Evolutionary conservation across 768 basidiomycete genomes (phyloP).

Genomic region (Cyclocybe cylindracea): DNA sequence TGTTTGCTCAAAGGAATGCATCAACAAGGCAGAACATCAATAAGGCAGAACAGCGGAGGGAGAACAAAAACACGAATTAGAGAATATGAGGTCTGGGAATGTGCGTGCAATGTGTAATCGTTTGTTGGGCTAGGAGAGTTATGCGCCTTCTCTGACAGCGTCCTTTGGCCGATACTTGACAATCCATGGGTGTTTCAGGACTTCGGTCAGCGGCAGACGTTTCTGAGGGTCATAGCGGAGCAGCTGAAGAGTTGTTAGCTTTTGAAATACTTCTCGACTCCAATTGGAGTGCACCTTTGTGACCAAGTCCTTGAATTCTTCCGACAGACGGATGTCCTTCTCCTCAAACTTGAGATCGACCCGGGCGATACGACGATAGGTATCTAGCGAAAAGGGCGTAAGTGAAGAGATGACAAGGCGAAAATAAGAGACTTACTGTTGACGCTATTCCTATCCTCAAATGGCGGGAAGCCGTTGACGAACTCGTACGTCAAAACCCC

Average conservation of each 20-base stretch:
- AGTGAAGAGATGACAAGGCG: background rate
- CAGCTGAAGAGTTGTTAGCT: slow-evolving; percentile 50
- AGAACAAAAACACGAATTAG: background rate
- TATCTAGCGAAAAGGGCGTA: slow-evolving; percentile 50
- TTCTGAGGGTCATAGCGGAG: slow-evolving; percentile 80
- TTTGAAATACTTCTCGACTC: too few species aligned
- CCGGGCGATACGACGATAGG: slow-evolving; percentile 84
- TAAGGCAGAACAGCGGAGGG: background rate
- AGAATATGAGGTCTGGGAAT: background rate
- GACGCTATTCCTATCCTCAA: slow-evolving; percentile 82
- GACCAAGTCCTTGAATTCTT: slow-evolving; percentile 71
- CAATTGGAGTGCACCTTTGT: slow-evolving; percentile 45
- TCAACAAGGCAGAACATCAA: slow-evolving; percentile 1
- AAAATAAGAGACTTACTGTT: slow-evolving; percentile 51
- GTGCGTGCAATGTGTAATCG: background rate
- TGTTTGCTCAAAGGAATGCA: too few species aligned
- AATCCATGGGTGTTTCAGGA: slow-evolving; percentile 87
- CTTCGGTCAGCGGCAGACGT: slow-evolving; percentile 73
- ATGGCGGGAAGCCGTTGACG: slow-evolving; percentile 74
- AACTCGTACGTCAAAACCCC: slow-evolving; percentile 98
- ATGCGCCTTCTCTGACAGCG: slow-evolving; percentile 22
- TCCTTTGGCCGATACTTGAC: slow-evolving; percentile 62
- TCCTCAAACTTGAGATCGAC: slow-evolving; percentile 71
- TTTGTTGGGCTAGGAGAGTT: background rate
- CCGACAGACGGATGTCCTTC: slow-evolving; percentile 49